Evolutionary conservation across 2,329 filamentous ascomycete species (phyloP), one percentile per base, ranked within the genome.

Genomic region (Fusarium sp.): DNA sequence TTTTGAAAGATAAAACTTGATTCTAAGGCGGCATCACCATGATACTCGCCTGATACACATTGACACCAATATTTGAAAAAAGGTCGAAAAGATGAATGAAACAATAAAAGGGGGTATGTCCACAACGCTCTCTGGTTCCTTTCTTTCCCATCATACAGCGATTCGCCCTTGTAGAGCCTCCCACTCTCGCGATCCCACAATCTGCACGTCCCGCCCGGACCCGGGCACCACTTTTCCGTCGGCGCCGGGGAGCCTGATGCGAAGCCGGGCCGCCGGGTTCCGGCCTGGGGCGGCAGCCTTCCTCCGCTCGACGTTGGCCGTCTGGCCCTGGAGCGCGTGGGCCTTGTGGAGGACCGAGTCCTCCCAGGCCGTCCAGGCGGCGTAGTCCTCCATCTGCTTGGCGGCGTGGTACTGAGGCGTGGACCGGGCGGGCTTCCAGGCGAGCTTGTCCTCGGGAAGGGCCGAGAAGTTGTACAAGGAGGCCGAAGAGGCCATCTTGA

Each of bases 391-490:
- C 62, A 83, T 84, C 76, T 90, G 86, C 76, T 83, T 85, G 16
- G 89, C 89, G 9, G 89, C 88, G 65, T 90, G 87, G 79, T 89
- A 92, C 75, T 88, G 85, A 4, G 89, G 87, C 49, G 88, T 91
- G 38, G 82, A 83, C 74, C 81, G 87, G 20, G 87, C 86, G 20
- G 90, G 90, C 68, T 87, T 84, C 90, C 91, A 93, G 9, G 85
- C 85, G 40, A 89, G 81, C 76, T 84, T 87, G 74, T 91, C 87
- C 74, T 84, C 80, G 1, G 88, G 86, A 68, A 89, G 76, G 27
- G 77, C 75, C 6, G 77, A 80, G n/a, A 92, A 81, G 72, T 91
- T 86, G 71, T 87, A 91, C 9, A 91, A 76, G 65, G 80, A 82
- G 4, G 88, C 84, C 2, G 81, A 79, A 2, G 83, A 81, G 0